Evolutionary conservation across 202 grass and related monocot species (phyloP).

Genomic region (Carex arenaria): DNA sequence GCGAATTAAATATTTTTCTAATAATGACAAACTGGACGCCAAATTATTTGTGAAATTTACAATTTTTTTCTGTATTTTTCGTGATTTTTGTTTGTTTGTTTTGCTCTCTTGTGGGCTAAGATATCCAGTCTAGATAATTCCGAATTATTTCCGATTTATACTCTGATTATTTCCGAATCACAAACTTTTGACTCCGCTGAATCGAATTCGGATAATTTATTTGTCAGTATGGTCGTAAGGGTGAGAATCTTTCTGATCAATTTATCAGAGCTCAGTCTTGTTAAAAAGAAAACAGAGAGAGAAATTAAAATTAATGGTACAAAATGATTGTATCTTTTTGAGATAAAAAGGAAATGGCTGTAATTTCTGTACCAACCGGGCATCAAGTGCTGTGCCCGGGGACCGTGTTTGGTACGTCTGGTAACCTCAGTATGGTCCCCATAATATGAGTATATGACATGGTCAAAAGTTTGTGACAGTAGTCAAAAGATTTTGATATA

Average conservation of each 20-base stretch:
- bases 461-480: background rate
- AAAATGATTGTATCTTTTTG: background rate
- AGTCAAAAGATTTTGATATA: background rate
- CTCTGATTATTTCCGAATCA: too few species aligned
- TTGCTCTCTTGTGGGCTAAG: too few species aligned
- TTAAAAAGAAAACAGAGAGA: background rate
- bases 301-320: background rate
- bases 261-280: background rate
- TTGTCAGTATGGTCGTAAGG: background rate
- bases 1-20: too few species aligned
- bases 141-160: too few species aligned
- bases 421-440: background rate
- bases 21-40: too few species aligned
- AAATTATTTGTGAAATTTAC: too few species aligned
- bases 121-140: too few species aligned
- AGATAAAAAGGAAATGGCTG: background rate
- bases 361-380: background rate
- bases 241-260: conserved; percentile 5
- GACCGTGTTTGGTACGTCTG: background rate
- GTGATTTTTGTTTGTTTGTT: too few species aligned
- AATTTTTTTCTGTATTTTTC: too few species aligned
- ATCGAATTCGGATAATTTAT: too few species aligned
- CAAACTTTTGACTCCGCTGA: too few species aligned
- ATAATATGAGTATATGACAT: background rate
- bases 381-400: background rate